Evolutionary conservation across 1,139 yeast species (phyloP), one percentile per base, ranked within the genome.

Genomic region (Taphrina flavorubra): DNA sequence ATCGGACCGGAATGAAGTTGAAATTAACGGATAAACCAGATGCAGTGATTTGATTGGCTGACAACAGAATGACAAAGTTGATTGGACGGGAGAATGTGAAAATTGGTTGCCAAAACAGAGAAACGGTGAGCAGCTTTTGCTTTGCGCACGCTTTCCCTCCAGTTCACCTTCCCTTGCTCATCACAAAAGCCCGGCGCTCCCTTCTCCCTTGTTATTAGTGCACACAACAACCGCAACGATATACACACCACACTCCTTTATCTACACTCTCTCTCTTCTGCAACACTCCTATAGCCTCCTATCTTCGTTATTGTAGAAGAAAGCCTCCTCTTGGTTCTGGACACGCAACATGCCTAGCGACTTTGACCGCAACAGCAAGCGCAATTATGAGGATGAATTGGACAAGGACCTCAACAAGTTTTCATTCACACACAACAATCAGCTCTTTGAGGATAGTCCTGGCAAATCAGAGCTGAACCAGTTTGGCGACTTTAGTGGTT

Each of bases 401-500:
- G 53, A 58, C 42, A 46, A 46, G 25, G 62, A 44, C 11, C 62
- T 58, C 20, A 36, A 46, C 53, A 42, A 58, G 42, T 49, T 49
- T n/a, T 49, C 53, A 16, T 49, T 63, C 47, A 55, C 61, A 37
- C 53, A 58, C 53, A 42, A 63, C 36, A 55, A 55, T 47, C 60
- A 53, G 67, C 61, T 63, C 14, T 55, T 63, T 36, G 67, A 63
- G 18, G 67, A 63, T 42, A 49, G 59, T 6, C 67, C 67, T 18
- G 37, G 47, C 46, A 63, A 63, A 36, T 63, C 67, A 20, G 67
- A 63, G 20, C 31, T 63, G 40, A 57, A 63, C n/a, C 67, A 63
- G 37, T 63, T 63, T 37, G 67, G 61, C 25, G 61, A 55, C 47
- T 63, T 63, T 16, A 63, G 60, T 16, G 67, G 67, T 18, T 53